Base-by-base conservation (phyloP, 768 basidiomycete species). In the Termitomyces bulborhizus region DNA sequence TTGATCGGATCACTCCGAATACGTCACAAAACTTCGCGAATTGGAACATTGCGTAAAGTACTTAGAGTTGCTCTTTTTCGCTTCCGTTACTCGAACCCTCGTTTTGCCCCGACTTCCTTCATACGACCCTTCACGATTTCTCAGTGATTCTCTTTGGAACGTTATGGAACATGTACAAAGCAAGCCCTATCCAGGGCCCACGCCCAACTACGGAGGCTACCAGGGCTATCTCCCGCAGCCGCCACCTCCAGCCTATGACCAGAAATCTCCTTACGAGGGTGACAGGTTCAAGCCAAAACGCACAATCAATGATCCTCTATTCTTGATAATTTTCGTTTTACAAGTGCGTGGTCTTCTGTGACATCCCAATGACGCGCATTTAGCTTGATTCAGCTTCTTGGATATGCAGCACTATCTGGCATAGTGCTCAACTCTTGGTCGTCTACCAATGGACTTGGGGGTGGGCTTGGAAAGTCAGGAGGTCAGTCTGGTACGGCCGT, bases 241-340 rank as follows among this genome's bases (percentile, higher is more conserved):
- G 24, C 62, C 62, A 49, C 61, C 62, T 53, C 62, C 60, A 41
- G 60, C 54, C 41, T 63, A 61, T 54, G 66, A 63, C 45, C 76
- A 76, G 46, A 84, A 84, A 63, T 70, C 75, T 9, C 82, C 84
- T 4, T 84, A 79, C 63, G 78, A 81, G 45, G 77, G 78, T 27
- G 83, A 78, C n/a, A 71, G 85, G 21, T 86, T 86, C 72, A 79
- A 79, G 62, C 82, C 81, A 15, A 86, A 83, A 72, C 86, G 81
- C 62, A 77, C 72, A 57, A 70, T 90, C 32, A 88, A 90, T 55
- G 90, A 92, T 67, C 82, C 83, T 2, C 71, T 88, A 49, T 83
- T 89, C 65, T 71, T 90, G 13, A 64, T 88, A 6, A 65, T 91
- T 36, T 93, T 89, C 70, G 67, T 92, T n/a, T 71, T 83, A 1